Evolutionary conservation across 1,139 yeast species (phyloP).

Genomic region (Yamadazyma buinensis): DNA sequence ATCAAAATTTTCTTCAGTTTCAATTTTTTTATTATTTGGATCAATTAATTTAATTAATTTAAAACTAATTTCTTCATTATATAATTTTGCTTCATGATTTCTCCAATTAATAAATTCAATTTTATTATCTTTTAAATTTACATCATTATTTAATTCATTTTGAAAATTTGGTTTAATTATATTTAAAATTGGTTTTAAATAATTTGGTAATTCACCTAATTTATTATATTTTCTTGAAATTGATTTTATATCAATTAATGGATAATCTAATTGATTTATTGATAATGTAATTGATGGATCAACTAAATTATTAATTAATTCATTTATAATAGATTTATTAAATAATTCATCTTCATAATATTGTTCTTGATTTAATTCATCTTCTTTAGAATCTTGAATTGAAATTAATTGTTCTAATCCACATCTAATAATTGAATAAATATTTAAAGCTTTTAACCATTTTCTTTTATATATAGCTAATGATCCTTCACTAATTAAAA

Average conservation of each 20-base stretch:
- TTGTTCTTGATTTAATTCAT: constrained; percentile 13
- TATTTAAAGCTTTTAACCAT: constrained; percentile 52
- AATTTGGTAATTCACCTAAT: constrained; percentile 26
- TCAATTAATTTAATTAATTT: constrained; percentile 44
- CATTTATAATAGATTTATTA: constrained; percentile 47
- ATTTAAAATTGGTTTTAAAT: constrained; percentile 32
- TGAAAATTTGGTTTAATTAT: constrained; percentile 46
- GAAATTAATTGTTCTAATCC: constrained; percentile 49
- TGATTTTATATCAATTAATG: constrained; percentile 38
- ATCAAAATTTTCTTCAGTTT: constrained; percentile 29
- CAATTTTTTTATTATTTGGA: constrained; percentile 15
- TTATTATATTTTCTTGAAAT: constrained; percentile 41
- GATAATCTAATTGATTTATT: constrained; percentile 36
- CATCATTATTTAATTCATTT: constrained; percentile 24
- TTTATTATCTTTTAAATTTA: constrained; percentile 9
- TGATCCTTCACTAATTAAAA: constrained; percentile 59
- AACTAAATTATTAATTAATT: constrained; percentile 54
- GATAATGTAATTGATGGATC: constrained; percentile 70
- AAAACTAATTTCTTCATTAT: constrained; percentile 71
- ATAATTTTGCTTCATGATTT: constrained; percentile 62
- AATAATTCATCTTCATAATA: constrained; percentile 16
- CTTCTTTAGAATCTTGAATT: constrained; percentile 13
- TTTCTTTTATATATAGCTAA: constrained; percentile 53
- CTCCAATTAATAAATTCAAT: constrained; percentile 60
- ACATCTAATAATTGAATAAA: constrained; percentile 60